Evolutionary conservation across 2,329 filamentous ascomycete genomes (phyloP).

Genomic region (Colletotrichum sp.): DNA sequence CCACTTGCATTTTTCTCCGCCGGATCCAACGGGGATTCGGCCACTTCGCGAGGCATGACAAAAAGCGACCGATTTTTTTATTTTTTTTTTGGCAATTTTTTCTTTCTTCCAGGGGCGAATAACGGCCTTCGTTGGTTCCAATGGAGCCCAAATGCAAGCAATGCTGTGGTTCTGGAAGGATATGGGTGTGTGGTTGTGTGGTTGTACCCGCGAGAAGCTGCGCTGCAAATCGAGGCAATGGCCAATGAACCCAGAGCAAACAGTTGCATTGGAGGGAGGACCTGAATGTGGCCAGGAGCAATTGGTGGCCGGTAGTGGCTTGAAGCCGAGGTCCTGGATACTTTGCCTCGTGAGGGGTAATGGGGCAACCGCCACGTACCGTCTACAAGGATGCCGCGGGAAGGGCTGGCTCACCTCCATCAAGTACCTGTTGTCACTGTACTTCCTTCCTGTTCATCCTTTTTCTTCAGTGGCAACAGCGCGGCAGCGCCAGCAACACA

Average conservation of each 20-base stretch:
- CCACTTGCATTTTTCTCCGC: neutral
- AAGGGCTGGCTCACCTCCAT: neutral
- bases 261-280: neutral
- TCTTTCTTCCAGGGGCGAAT: neutral
- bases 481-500: neutral
- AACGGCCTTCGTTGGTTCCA: neutral
- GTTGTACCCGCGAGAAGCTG: slow-evolving; percentile 2
- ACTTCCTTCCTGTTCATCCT: neutral
- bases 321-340: slow-evolving; percentile 6
- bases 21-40: neutral
- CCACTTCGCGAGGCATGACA: neutral
- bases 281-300: slow-evolving; percentile 4
- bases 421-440: neutral
- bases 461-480: slow-evolving; percentile 10
- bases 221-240: neutral
- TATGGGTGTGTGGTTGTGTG: neutral
- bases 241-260: neutral
- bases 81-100: neutral
- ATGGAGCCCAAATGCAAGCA: slow-evolving; percentile 1
- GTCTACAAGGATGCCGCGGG: neutral
- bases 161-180: neutral
- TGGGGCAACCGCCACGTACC: neutral
- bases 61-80: neutral
- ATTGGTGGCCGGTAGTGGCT: slow-evolving; percentile 9
- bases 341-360: neutral